phyloP scores from a whole-genome alignment of 768 basidiomycete genomes.

The Tricholoma sp. region DNA sequence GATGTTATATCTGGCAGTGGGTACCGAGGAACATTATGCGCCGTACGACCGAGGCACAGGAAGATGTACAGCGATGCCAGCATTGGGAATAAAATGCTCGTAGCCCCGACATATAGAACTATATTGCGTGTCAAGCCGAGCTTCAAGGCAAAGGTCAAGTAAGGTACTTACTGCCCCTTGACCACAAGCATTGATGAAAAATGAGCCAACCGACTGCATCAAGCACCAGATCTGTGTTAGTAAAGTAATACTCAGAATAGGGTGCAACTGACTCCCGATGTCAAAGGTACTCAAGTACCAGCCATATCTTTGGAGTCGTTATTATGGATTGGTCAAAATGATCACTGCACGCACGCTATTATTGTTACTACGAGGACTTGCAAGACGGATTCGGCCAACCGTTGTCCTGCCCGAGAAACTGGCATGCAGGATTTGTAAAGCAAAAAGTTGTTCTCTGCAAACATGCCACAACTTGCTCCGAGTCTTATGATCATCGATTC shows the following conservation, averaged over 20 bases:
- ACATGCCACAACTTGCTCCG: background rate
- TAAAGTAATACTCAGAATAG: background rate
- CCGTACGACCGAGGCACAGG: conserved; percentile 27
- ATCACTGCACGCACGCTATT: conserved; percentile 18
- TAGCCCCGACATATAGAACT: conserved; percentile 26
- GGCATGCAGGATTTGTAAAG: background rate
- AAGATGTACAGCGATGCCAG: conserved; percentile 27
- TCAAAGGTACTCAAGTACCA: conserved; percentile 29
- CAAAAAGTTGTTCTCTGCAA: background rate
- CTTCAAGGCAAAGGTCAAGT: background rate
- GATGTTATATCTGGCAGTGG: conserved; percentile 24
- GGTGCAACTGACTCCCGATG: conserved; percentile 22
- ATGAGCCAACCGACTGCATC: conserved; percentile 27
- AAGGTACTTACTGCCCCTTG: conserved; percentile 18
- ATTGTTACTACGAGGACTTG: conserved; percentile 20
- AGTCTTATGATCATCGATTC: background rate
- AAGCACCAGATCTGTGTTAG: background rate
- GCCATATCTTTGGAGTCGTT: conserved; percentile 20
- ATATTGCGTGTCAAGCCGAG: background rate
- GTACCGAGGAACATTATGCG: conserved; percentile 26
- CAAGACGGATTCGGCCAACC: conserved; percentile 12
- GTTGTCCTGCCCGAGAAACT: background rate
- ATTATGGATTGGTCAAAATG: background rate
- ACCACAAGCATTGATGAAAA: conserved; percentile 12
- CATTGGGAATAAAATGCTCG: conserved; percentile 21